A percentile compares a stretch with the other conserved stretches of the same genome.
phyloP scores from a whole-genome alignment of 75 land plant genomes.

The Picea glauca region DNA sequence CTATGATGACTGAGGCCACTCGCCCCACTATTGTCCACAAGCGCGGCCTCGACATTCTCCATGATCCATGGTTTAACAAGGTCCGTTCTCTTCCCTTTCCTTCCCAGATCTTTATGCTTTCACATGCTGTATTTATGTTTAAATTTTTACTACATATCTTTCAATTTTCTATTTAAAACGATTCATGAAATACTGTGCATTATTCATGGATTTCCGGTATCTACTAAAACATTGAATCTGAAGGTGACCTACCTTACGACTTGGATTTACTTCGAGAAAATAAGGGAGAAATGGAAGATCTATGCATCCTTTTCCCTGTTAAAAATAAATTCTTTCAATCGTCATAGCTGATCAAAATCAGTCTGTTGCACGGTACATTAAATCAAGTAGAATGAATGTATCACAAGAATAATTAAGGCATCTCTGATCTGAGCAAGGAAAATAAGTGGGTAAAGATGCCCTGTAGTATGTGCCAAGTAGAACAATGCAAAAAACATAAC shows the following conservation, averaged over 20 bases:
- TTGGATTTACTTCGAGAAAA: too few species aligned
- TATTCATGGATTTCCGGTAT: not conserved
- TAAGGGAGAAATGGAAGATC: too few species aligned
- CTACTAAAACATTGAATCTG: not conserved
- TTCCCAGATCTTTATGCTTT: not conserved
- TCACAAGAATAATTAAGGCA: not conserved
- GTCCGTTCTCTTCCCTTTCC: constrained; percentile 27
- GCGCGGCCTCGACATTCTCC: constrained; percentile 92
- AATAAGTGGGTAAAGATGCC: not conserved
- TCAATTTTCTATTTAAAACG: not conserved
- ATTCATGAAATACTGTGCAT: not conserved
- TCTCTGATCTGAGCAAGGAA: not conserved
- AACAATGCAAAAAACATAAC: not conserved
- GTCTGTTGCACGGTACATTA: not conserved
- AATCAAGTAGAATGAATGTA: constrained; percentile 4
- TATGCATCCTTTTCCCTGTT: too few species aligned
- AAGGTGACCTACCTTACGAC: not conserved
- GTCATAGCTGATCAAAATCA: not conserved
- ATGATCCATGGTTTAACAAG: constrained; percentile 99
- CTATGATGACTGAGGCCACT: constrained; percentile 37
- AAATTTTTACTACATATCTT: not conserved
- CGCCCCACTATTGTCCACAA: constrained; percentile 92
- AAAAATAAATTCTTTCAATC: not conserved
- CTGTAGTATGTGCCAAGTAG: not conserved
- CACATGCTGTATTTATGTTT: not conserved